A percentile compares a stretch with the other conserved stretches of the same genome.
Evolutionary conservation across 164 flowering plant species (phyloP).

Genomic region (Chimonanthus praecox): DNA sequence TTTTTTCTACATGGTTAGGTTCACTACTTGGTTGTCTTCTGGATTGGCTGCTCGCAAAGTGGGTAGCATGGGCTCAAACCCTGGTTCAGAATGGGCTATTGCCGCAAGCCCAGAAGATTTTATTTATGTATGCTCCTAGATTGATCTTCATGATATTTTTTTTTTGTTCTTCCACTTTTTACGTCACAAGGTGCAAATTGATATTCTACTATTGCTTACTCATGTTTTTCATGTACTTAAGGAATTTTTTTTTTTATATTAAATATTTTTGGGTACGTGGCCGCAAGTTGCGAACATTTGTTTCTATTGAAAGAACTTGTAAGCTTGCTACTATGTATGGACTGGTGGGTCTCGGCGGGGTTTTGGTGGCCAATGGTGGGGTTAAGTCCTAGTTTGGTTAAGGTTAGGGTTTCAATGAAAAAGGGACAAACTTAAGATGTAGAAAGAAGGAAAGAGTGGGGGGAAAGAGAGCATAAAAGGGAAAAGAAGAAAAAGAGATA

Average conservation of each 20-base stretch:
- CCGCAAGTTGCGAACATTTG: not conserved
- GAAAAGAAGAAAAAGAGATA: too few relatives aligned
- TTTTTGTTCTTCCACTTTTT: not conserved
- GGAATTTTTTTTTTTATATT: not conserved
- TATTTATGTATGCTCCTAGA: constrained; percentile 48
- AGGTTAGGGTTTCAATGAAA: too few relatives aligned
- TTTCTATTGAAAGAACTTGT: not conserved
- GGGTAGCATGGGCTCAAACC: constrained; percentile 35
- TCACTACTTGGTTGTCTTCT: constrained; percentile 72
- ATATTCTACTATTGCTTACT: not conserved
- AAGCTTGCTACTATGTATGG: not conserved
- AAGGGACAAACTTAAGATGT: too few relatives aligned
- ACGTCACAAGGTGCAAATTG: not conserved
- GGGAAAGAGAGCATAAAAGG: too few relatives aligned
- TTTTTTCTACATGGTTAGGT: constrained; percentile 35
- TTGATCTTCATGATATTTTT: not conserved
- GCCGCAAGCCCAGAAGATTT: constrained; percentile 82
- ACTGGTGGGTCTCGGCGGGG: too few relatives aligned
- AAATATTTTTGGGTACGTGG: not conserved
- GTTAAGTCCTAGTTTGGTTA: too few relatives aligned
- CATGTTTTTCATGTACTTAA: not conserved
- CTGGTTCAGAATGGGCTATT: constrained; percentile 78
- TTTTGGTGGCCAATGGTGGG: too few relatives aligned
- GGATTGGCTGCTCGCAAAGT: constrained; percentile 66
- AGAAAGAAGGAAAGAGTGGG: too few relatives aligned